Evolutionary conservation across 345 rosid species (phyloP), one percentile per base, ranked within the genome.

Genomic region (Citrus cavaleriei): DNA sequence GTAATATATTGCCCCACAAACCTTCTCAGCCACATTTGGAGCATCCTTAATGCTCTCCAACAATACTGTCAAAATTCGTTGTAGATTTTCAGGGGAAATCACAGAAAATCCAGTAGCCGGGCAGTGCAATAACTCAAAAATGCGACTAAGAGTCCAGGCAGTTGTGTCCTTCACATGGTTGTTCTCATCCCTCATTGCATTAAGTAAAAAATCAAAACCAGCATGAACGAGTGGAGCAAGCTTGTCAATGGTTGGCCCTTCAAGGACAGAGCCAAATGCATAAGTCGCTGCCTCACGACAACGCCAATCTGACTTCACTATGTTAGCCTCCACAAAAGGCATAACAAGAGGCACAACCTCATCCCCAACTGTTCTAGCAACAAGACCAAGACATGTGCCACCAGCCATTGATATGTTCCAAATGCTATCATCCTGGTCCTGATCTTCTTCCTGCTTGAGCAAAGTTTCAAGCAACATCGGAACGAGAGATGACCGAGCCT

Each of bases 401-500:
- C 99, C 98, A 24, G 99, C 97, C 99, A 96, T 96, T 18, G 99
- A 89, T 72, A 96, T 84, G 81, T 94, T 93, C 98, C 99, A 96
- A 69, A 82, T 80, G 75, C 84, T 88, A 59, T 94, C 97, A 61
- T 92, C 99, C 81, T 96, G 97, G 68, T 96, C 97, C 79, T 93
- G 95, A 86, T 92, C 98, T 83, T 93, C 96, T 73, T 94, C 97
- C 86, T 96, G 99, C 90, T 96, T 96, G 86, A 89, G 82, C 76
- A 96, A 81, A 70, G 98, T 94, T 77, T 93, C 97, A 71, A 94
- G 84, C 87, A 94, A 75, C 93, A 94, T 82, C 51, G 93, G 98
- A 83, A 89, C 94, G 30, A 95, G 86, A 65, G 86, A 88, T 12
- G 95, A 79, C 28, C 92, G 89, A 65, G 97, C 98, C 89, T 96